Evolutionary conservation across 495 filamentous ascomycete genomes (phyloP).

Genomic region (Podospora tetraspora): DNA sequence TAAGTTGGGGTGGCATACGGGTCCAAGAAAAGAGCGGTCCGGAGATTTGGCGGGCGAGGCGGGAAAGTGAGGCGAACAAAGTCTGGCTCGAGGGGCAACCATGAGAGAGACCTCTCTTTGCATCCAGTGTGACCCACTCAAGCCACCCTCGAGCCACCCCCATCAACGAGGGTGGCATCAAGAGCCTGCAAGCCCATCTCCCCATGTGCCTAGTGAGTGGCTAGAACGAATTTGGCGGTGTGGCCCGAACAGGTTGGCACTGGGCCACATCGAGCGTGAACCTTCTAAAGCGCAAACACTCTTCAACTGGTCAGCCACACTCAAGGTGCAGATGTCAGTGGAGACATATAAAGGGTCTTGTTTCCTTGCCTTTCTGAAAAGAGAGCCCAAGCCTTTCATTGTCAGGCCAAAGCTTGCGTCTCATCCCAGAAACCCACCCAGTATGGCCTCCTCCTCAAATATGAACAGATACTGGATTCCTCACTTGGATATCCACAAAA

Average conservation of each 20-base stretch:
- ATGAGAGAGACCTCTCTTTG: not conserved
- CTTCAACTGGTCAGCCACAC: conserved; percentile 15
- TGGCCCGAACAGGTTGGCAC: conserved; percentile 13
- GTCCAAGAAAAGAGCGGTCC: not conserved
- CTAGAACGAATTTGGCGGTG: conserved; percentile 24
- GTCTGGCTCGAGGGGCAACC: not conserved
- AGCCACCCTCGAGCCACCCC: conserved; percentile 10
- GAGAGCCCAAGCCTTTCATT: not conserved
- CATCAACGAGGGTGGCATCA: conserved; percentile 11
- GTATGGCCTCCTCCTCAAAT: conserved; percentile 35
- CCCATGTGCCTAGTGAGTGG: conserved; percentile 18
- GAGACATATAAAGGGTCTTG: conserved; percentile 14
- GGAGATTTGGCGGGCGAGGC: not conserved
- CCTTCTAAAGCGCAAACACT: conserved; percentile 19
- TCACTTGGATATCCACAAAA: conserved; percentile 52
- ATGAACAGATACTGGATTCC: conserved; percentile 56
- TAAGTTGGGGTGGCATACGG: not conserved
- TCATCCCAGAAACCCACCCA: conserved; percentile 10
- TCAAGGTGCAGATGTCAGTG: conserved; percentile 3
- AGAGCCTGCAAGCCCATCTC: conserved; percentile 14
- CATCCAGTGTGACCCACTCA: not conserved
- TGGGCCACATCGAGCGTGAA: conserved; percentile 13
- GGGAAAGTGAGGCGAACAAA: not conserved
- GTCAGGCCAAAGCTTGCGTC: not conserved
- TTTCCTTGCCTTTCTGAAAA: conserved; percentile 1